These are phyloP conservation scores for Sugiyamaella floridensis DNA, from an alignment of 805 yeast species.

Conservation along the genomic window DNA sequence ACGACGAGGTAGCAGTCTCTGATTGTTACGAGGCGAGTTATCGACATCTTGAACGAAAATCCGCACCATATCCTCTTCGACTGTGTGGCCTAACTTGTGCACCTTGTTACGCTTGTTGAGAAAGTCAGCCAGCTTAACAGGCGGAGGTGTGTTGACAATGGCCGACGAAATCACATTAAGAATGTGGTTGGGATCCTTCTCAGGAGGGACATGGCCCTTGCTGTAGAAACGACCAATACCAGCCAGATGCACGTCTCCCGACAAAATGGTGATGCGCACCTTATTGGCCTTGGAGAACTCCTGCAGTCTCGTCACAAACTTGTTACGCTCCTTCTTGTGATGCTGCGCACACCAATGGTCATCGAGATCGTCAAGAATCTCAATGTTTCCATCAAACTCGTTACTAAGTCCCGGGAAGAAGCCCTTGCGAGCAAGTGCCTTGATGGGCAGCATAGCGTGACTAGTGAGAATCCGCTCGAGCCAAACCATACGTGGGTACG, in stretches of 20 bases:
- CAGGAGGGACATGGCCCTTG: constrained; percentile 48
- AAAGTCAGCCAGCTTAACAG: constrained; percentile 72
- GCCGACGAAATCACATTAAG: constrained; percentile 86
- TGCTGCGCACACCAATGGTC: constrained; percentile 94
- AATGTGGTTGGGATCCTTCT: constrained; percentile 55
- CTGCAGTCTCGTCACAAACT: constrained; percentile 52
- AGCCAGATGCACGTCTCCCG: constrained; percentile 92
- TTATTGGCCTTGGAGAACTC: constrained; percentile 58
- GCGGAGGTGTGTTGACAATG: constrained; percentile 88
- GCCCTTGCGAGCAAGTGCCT: constrained; percentile 41
- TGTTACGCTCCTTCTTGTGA: constrained; percentile 82
- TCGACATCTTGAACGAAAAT: constrained; percentile 57
- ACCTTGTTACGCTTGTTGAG: constrained; percentile 58
- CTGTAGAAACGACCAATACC: constrained; percentile 73
- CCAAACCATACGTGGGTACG: constrained; percentile 92
- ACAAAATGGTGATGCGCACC: constrained; percentile 71
- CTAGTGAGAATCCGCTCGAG: constrained; percentile 63
- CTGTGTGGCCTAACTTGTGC: constrained; percentile 57
- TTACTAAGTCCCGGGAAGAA: constrained; percentile 70
- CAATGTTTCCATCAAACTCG: constrained; percentile 87
- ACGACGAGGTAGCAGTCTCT: constrained; percentile 47
- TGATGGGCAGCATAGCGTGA: constrained; percentile 53
- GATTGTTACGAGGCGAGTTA: constrained; percentile 42
- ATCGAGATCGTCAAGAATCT: constrained; percentile 83
- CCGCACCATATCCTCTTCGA: constrained; percentile 79